Conservation (phyloP, 352 stramenopile species). For the Pythium rhizo-oryzae region DNA sequence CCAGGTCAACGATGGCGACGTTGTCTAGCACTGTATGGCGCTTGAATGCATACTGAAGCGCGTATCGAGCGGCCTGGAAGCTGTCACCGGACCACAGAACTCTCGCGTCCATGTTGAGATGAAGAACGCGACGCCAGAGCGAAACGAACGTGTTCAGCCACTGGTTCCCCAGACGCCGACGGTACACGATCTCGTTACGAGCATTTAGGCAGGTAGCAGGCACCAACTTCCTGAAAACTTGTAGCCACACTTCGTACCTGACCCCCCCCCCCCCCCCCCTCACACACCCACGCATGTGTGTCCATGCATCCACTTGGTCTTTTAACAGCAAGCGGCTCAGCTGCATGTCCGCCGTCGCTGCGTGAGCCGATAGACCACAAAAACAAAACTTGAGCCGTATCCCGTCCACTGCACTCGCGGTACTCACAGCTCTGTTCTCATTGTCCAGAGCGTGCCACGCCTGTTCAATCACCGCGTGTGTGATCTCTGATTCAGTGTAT, state of each 20-base stretch:
- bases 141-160: conserved; percentile 29
- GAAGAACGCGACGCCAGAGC: conserved; percentile 24
- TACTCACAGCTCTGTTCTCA: not conserved
- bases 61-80: conserved; percentile 1
- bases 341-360: not conserved
- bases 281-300: too few relatives aligned
- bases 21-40: too few relatives aligned
- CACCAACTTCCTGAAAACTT: not conserved
- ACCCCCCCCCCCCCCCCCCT: too few relatives aligned
- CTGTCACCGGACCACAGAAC: conserved; percentile 4
- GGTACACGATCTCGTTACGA: conserved; percentile 19
- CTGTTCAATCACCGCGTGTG: not conserved
- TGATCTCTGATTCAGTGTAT: too few relatives aligned
- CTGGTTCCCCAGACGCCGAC: conserved; percentile 24
- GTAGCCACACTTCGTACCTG: not conserved
- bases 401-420: not conserved
- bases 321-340: not conserved
- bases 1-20: too few relatives aligned
- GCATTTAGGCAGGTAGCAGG: conserved; percentile 4
- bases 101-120: conserved; percentile 27
- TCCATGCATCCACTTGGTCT: not conserved
- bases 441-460: not conserved
- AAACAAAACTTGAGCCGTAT: not conserved
- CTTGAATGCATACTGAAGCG: too few relatives aligned
- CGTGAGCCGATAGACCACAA: not conserved